phyloP scores from a whole-genome alignment of 352 stramenopile species.

The Globisporangium solare region DNA sequence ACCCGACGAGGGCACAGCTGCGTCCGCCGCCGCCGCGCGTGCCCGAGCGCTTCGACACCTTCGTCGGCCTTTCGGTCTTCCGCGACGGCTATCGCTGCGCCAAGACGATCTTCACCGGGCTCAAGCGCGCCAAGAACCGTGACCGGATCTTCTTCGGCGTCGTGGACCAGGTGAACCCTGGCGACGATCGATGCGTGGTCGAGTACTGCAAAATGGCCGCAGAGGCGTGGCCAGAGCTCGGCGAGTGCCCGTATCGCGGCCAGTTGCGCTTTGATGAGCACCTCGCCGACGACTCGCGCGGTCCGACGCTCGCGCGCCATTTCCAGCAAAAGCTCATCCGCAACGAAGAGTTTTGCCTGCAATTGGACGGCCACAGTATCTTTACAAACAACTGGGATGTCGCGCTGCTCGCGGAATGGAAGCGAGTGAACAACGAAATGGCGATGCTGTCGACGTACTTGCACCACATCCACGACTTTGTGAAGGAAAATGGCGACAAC shows the following conservation, averaged over 20 bases:
- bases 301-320: constrained; percentile 72
- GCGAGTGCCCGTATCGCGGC: constrained; percentile 59
- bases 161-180: constrained; percentile 76
- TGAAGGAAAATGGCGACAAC: constrained; percentile 78
- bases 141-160: constrained; percentile 77
- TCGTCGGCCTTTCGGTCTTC: constrained; percentile 79
- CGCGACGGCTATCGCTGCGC: constrained; percentile 75
- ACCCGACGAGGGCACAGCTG: constrained; percentile 25
- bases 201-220: constrained; percentile 78
- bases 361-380: constrained; percentile 81
- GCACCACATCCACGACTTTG: constrained; percentile 80
- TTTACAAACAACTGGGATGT: constrained; percentile 85
- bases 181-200: constrained; percentile 64
- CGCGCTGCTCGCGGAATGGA: constrained; percentile 71
- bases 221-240: constrained; percentile 54
- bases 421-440: constrained; percentile 77
- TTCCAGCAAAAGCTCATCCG: constrained; percentile 76
- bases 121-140: constrained; percentile 65
- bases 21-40: constrained; percentile 55
- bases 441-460: constrained; percentile 77
- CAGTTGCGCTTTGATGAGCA: constrained; percentile 73
- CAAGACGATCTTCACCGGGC: constrained; percentile 76
- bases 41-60: constrained; percentile 50
- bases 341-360: constrained; percentile 80
- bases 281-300: constrained; percentile 61